phyloP scores from a whole-genome alignment of 2,329 filamentous ascomycete species.

The Geosmithia flava region DNA sequence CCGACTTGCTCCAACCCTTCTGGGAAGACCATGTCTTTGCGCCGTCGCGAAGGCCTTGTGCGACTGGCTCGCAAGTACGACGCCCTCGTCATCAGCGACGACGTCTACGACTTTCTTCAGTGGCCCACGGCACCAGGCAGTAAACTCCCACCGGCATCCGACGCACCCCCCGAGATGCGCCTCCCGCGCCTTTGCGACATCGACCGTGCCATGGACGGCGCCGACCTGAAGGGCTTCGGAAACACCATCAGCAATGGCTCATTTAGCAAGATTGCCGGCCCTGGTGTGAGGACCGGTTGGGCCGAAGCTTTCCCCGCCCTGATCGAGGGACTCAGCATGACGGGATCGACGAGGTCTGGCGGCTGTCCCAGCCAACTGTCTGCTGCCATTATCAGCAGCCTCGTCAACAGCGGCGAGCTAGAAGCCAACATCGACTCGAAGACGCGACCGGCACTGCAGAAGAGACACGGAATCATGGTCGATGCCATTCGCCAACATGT shows the following conservation, averaged over 20 bases:
- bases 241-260: conserved; percentile 77
- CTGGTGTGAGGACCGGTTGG: conserved; percentile 82
- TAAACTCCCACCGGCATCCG: conserved; percentile 5
- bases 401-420: conserved; percentile 31
- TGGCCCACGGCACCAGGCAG: conserved; percentile 40
- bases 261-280: conserved; percentile 78
- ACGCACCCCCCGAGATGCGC: conserved; percentile 25
- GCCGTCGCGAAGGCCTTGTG: conserved; percentile 56
- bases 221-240: conserved; percentile 47
- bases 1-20: conserved; percentile 86
- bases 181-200: conserved; percentile 72
- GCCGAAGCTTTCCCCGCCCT: conserved; percentile 54
- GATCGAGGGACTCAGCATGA: conserved; percentile 36
- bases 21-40: conserved; percentile 65
- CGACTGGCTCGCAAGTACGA: conserved; percentile 66
- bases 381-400: conserved; percentile 35
- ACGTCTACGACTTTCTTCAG: conserved; percentile 88
- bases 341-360: conserved; percentile 41
- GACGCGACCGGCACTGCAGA: conserved; percentile 31
- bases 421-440: conserved; percentile 26
- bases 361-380: conserved; percentile 45
- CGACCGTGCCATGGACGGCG: conserved; percentile 52
- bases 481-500: conserved; percentile 46
- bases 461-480: conserved; percentile 38
- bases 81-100: conserved; percentile 75